Evolutionary conservation across 176 grass and related monocot species (phyloP).

Genomic region (Bothriochloa decipiens): DNA sequence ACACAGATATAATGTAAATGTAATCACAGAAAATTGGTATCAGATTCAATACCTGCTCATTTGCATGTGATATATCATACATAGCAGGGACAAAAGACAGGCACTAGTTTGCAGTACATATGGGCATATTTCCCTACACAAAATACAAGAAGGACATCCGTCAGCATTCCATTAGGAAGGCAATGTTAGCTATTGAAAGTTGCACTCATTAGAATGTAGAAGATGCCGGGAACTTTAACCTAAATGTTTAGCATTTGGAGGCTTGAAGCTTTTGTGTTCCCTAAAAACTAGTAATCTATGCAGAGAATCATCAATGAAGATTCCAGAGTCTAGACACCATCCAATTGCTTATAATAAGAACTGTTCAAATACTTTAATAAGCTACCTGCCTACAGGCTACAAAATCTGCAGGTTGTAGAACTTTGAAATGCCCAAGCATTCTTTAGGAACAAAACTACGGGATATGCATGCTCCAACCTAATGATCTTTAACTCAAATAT

Average conservation of each 20-base stretch:
- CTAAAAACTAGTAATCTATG: not conserved
- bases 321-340: not conserved
- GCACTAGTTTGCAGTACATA: not conserved
- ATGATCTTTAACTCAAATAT: conserved; percentile 6
- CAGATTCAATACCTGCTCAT: conserved; percentile 20
- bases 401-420: not conserved
- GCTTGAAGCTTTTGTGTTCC: not conserved
- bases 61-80: not conserved
- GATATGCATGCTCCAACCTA: not conserved
- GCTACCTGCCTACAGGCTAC: conserved; percentile 1
- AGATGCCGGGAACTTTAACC: not conserved
- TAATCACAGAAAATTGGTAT: not conserved
- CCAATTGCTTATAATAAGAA: not conserved
- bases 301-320: conserved; percentile 6
- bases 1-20: not conserved
- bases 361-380: not conserved
- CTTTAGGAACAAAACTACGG: conserved; percentile 4
- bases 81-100: not conserved
- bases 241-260: not conserved
- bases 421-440: not conserved
- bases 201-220: not conserved
- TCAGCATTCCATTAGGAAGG: not conserved
- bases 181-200: not conserved
- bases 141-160: conserved; percentile 17
- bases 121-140: conserved; percentile 14